These are phyloP conservation scores for Linderina pennispora DNA, from an alignment of 192 early-diverging fungal species.

Conservation along the genomic window DNA sequence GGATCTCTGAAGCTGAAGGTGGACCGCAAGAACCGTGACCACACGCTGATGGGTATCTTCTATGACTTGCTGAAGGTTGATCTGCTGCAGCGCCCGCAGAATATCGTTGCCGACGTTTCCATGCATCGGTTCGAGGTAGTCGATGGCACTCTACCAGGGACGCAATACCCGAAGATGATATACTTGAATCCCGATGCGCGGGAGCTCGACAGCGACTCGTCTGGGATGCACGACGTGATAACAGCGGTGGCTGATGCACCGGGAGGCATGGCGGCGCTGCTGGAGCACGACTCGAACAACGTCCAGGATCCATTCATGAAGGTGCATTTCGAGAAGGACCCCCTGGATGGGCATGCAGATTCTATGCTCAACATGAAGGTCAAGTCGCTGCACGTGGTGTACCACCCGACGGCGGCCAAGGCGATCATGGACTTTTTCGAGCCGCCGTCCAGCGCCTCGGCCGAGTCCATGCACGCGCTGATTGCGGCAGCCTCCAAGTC, in stretches of 20 bases:
- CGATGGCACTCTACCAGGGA: slow-evolving; percentile 44
- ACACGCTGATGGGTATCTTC: slow-evolving; percentile 44
- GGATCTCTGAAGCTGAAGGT: slow-evolving; percentile 78
- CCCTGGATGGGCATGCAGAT: slow-evolving; percentile 85
- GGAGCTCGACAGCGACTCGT: background rate
- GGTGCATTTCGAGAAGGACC: slow-evolving; percentile 74
- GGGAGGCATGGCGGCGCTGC: slow-evolving; percentile 9
- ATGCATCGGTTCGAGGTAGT: slow-evolving; percentile 46
- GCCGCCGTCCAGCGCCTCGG: slow-evolving; percentile 62
- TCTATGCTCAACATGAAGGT: slow-evolving; percentile 77
- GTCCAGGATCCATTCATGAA: slow-evolving; percentile 41
- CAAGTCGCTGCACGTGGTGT: slow-evolving; percentile 84
- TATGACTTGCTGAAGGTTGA: slow-evolving; percentile 38
- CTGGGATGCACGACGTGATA: slow-evolving; percentile 2
- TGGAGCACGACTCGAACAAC: background rate
- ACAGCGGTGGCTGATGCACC: slow-evolving; percentile 16
- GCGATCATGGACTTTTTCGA: slow-evolving; percentile 78
- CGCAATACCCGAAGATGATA: slow-evolving; percentile 44
- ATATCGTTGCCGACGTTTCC: slow-evolving; percentile 37
- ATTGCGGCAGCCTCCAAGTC: slow-evolving; percentile 77
- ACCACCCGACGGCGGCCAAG: slow-evolving; percentile 72
- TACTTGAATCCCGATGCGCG: slow-evolving; percentile 37
- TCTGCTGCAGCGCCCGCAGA: slow-evolving; percentile 36
- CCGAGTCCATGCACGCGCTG: slow-evolving; percentile 69
- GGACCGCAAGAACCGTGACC: slow-evolving; percentile 32